Evolutionary conservation across 352 stramenopile genomes (phyloP).

Genomic region (Albugo candida): DNA sequence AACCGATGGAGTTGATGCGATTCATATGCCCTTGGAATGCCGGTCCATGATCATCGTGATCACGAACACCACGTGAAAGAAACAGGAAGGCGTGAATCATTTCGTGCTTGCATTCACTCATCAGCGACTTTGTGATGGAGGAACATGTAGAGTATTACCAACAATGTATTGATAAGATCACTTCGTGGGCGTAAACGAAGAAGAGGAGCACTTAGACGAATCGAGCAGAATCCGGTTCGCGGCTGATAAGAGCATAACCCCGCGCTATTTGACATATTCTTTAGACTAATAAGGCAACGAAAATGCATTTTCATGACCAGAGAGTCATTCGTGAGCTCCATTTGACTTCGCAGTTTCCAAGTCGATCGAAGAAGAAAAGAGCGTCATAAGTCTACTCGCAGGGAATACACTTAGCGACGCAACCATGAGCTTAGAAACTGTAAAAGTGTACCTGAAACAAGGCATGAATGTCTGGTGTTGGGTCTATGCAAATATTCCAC

Average conservation of each 20-base stretch:
- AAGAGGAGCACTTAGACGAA: slow-evolving; percentile 63
- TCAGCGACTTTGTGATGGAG: background rate
- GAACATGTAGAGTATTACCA: slow-evolving; percentile 16
- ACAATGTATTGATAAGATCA: slow-evolving; percentile 73
- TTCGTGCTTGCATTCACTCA: slow-evolving; percentile 38
- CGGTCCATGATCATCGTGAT: slow-evolving; percentile 72
- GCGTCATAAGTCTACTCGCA: slow-evolving; percentile 52
- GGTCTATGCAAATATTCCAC: slow-evolving; percentile 21
- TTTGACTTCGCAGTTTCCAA: slow-evolving; percentile 66
- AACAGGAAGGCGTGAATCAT: slow-evolving; percentile 85
- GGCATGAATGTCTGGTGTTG: slow-evolving; percentile 56
- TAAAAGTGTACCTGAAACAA: slow-evolving; percentile 31
- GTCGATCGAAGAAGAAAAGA: slow-evolving; percentile 63
- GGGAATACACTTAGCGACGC: background rate
- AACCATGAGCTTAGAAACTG: background rate
- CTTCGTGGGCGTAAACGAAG: slow-evolving; percentile 59
- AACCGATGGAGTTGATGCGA: slow-evolving; percentile 41
- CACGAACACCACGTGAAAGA: slow-evolving; percentile 44
- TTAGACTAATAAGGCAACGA: background rate
- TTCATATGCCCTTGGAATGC: slow-evolving; percentile 67
- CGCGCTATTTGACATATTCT: slow-evolving; percentile 15
- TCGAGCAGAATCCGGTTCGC: slow-evolving; percentile 59
- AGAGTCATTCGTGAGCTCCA: slow-evolving; percentile 83
- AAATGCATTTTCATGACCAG: slow-evolving; percentile 18
- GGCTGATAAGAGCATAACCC: slow-evolving; percentile 66